A percentile compares a stretch with the other conserved stretches of the same genome.
Conservation (phyloP, 306 rosid genomes). For the Castanea mollissima region DNA sequence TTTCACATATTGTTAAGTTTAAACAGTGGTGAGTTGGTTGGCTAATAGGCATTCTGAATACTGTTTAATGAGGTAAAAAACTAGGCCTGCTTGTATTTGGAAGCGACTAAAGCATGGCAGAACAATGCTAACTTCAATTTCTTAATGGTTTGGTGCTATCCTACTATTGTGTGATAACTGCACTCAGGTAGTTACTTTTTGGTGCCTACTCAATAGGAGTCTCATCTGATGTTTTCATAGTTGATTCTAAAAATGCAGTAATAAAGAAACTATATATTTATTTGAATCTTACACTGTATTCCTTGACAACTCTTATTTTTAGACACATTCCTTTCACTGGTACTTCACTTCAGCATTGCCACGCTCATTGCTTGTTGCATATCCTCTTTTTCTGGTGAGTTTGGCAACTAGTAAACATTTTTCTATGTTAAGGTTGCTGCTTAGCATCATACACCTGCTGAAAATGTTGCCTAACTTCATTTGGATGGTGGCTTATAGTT, state of each 20-base stretch:
- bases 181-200: not conserved
- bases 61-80: not conserved
- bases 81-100: not conserved
- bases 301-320: conserved; percentile 44
- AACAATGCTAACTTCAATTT: not conserved
- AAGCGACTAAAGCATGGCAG: not conserved
- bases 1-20: not conserved
- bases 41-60: not conserved
- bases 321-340: conserved; percentile 89
- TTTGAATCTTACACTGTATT: conserved; percentile 14
- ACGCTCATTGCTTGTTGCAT: conserved; percentile 82
- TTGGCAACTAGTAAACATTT: not conserved
- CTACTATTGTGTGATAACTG: not conserved
- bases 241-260: not conserved
- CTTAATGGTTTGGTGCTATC: not conserved
- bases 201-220: not conserved
- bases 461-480: not conserved
- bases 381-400: conserved; percentile 88
- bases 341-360: conserved; percentile 95
- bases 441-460: not conserved
- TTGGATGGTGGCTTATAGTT: conserved; percentile 14
- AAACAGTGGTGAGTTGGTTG: not conserved
- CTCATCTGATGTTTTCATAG: not conserved
- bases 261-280: not conserved
- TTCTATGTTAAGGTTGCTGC: not conserved